Conservation (phyloP, 2,329 filamentous ascomycete species). For the Fusarium sp. region DNA sequence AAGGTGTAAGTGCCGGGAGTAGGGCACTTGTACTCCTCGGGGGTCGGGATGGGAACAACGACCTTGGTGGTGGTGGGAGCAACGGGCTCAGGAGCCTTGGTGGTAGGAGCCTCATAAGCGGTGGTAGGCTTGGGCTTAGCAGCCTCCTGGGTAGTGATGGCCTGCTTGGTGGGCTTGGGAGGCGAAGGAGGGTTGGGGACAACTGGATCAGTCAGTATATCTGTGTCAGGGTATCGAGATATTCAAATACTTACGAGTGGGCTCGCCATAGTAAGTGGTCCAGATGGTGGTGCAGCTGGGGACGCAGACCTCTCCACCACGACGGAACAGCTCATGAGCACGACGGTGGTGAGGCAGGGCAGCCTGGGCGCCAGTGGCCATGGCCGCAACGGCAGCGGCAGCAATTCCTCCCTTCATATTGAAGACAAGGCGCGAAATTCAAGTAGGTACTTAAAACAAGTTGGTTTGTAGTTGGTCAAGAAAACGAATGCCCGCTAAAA, state of each 20-base stretch:
- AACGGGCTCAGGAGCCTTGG: conserved; percentile 29
- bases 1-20: conserved; percentile 81
- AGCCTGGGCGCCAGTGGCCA: conserved; percentile 67
- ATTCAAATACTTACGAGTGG: conserved; percentile 67
- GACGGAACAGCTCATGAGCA: conserved; percentile 70
- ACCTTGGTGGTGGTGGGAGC: conserved; percentile 52
- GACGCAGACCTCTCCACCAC: conserved; percentile 62
- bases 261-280: conserved; percentile 74
- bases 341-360: conserved; percentile 70
- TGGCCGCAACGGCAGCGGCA: conserved; percentile 72
- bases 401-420: conserved; percentile 81
- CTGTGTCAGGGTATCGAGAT: not conserved
- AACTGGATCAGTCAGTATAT: conserved; percentile 49
- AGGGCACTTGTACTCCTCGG: conserved; percentile 65
- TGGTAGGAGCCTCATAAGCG: conserved; percentile 21
- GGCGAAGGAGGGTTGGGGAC: conserved; percentile 54
- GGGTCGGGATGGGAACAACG: conserved; percentile 63
- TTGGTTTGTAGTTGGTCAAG: conserved; percentile 39
- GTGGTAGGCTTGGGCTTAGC: conserved; percentile 25
- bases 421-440: conserved; percentile 49
- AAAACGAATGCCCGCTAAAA: conserved; percentile 85
- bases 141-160: conserved; percentile 27
- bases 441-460: conserved; percentile 27
- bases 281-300: conserved; percentile 79
- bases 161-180: conserved; percentile 38